Percentiles rank a stretch among this genome's conserved stretches.
These are phyloP conservation scores for Globisporangium parvum DNA, from an alignment of 352 stramenopile genomes.

Conservation along the genomic window DNA sequence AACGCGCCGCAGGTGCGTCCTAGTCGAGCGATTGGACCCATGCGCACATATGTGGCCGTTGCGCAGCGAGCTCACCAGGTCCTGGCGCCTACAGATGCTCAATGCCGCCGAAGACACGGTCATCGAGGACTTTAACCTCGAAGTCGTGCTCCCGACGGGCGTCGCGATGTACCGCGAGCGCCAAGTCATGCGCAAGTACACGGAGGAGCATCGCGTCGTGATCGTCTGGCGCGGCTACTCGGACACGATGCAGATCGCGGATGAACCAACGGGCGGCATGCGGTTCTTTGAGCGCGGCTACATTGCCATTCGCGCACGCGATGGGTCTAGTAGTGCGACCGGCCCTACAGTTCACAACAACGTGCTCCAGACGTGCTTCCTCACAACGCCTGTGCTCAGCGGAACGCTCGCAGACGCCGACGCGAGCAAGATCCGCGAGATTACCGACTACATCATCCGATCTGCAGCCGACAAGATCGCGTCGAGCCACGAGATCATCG, in stretches of 20 bases:
- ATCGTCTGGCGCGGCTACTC: conserved; percentile 30
- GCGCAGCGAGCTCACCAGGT: not conserved
- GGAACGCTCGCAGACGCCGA: not conserved
- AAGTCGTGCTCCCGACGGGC: conserved; percentile 19
- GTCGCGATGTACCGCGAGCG: conserved; percentile 33
- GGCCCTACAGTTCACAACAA: not conserved
- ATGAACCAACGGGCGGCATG: conserved; percentile 33
- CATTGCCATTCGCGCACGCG: conserved; percentile 16
- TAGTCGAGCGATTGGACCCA: no score
- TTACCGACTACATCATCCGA: conserved; percentile 18
- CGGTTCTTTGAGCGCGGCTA: conserved; percentile 36
- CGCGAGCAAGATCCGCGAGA: conserved; percentile 1
- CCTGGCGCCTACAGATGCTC: not conserved
- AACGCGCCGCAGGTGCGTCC: conserved; percentile 11
- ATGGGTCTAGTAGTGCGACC: no score
- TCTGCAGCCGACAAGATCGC: conserved; percentile 15
- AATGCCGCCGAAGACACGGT: conserved; percentile 38
- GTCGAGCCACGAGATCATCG: conserved; percentile 17
- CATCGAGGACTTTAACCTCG: conserved; percentile 20
- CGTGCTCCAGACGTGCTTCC: conserved; percentile 17
- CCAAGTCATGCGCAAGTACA: conserved; percentile 22
- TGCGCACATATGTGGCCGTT: no score
- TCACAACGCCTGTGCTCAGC: conserved; percentile 13
- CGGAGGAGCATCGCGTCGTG: conserved; percentile 28
- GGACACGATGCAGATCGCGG: conserved; percentile 34